These are phyloP conservation scores for Camelina neglecta DNA, from an alignment of 345 rosid genomes.

Conservation along the genomic window DNA sequence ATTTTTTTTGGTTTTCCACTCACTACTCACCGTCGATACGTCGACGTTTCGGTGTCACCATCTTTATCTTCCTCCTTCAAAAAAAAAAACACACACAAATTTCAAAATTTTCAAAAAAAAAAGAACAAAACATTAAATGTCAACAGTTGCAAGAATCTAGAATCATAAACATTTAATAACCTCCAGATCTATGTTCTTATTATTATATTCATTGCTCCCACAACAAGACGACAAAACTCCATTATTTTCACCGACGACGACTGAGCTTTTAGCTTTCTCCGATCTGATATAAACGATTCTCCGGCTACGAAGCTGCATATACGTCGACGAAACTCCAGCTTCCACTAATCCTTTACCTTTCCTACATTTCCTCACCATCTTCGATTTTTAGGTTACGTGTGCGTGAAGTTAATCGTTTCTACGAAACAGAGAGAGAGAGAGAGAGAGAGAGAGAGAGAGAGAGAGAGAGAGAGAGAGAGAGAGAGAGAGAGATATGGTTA, in stretches of 20 bases:
- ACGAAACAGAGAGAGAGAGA: not conserved
- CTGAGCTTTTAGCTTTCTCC: conserved; percentile 43
- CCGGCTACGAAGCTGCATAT: conserved; percentile 52
- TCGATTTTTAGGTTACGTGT: conserved; percentile 13
- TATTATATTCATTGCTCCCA: conserved; percentile 40
- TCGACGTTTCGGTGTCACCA: conserved; percentile 59
- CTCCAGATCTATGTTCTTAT: conserved; percentile 60
- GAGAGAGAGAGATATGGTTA: conserved; percentile 8
- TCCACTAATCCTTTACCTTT: conserved; percentile 47
- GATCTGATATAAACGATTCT: conserved; percentile 31
- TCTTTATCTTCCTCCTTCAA: conserved; percentile 49
- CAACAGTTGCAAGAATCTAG: conserved; percentile 25
- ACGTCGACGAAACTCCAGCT: conserved; percentile 41
- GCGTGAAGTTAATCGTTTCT: not conserved
- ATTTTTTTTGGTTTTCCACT: not conserved
- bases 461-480: conserved; percentile 4
- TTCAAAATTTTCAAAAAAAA: conserved; percentile 32
- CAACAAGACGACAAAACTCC: conserved; percentile 57
- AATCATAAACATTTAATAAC: conserved; percentile 39
- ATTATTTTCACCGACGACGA: not conserved
- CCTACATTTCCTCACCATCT: conserved; percentile 55
- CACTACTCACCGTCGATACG: conserved; percentile 45
- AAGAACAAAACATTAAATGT: not conserved
- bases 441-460: conserved; percentile 6
- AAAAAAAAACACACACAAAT: not conserved